Percentiles rank a stretch among this genome's conserved stretches.
These are phyloP conservation scores for Cryphonectria carpinicola DNA, from an alignment of 2,329 filamentous ascomycete genomes.

Conservation along the genomic window DNA sequence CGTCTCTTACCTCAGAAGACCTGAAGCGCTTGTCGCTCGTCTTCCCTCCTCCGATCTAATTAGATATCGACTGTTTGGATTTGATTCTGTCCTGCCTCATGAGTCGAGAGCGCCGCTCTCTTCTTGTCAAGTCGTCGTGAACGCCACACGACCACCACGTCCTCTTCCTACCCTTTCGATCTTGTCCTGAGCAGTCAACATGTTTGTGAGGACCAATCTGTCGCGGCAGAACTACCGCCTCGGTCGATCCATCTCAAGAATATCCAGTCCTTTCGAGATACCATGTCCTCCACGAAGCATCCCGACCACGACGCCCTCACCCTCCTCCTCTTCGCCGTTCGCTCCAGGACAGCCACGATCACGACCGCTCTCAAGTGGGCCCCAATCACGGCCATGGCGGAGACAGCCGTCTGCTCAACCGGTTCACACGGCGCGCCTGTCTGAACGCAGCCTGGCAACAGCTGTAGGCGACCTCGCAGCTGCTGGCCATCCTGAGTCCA, in stretches of 20 bases:
- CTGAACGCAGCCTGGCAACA: constrained; percentile 41
- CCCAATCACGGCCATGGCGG: constrained; percentile 35
- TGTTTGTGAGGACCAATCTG: constrained; percentile 39
- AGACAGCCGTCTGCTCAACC: constrained; percentile 18
- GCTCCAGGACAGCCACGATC: constrained; percentile 6
- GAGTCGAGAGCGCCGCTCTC: constrained; percentile 14
- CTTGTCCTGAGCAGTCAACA: constrained; percentile 32
- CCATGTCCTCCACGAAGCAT: constrained; percentile 12
- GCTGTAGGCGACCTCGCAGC: constrained; percentile 36
- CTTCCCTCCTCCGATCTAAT: neutral
- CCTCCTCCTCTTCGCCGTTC: neutral
- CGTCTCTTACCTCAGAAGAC: neutral
- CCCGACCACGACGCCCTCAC: neutral
- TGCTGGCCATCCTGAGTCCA: constrained; percentile 23
- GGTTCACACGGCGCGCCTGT: constrained; percentile 26
- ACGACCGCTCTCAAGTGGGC: constrained; percentile 31
- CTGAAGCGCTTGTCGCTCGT: neutral
- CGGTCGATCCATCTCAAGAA: constrained; percentile 30
- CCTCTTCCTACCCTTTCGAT: constrained; percentile 28
- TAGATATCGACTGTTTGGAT: neutral
- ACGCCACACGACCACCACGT: constrained; percentile 17
- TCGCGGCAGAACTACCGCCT: constrained; percentile 35
- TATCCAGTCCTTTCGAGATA: constrained; percentile 14
- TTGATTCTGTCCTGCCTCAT: constrained; percentile 9
- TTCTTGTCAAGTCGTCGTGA: constrained; percentile 17